Evolutionary conservation across 2,329 filamentous ascomycete species (phyloP).

Genomic region (Neonectria magnoliae): DNA sequence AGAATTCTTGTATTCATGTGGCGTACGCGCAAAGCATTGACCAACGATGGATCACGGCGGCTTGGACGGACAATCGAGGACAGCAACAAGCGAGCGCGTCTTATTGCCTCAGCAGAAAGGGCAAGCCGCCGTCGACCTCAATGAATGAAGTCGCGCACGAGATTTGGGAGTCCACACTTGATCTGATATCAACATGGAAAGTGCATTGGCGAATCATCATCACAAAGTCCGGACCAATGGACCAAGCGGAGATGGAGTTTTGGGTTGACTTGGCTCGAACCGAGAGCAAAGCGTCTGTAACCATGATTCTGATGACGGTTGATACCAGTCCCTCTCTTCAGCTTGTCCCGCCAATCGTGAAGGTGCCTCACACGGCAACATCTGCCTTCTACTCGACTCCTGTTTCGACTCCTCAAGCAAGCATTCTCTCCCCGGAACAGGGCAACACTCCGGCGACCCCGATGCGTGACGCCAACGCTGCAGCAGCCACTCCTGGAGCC

Average conservation of each 20-base stretch:
- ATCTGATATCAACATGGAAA: conserved; percentile 75
- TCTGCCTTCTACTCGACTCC: conserved; percentile 68
- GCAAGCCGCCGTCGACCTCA: conserved; percentile 58
- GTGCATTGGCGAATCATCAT: conserved; percentile 83
- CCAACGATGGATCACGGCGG: conserved; percentile 79
- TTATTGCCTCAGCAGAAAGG: conserved; percentile 74
- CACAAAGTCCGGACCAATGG: conserved; percentile 75
- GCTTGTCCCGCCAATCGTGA: conserved; percentile 65
- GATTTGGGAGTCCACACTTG: conserved; percentile 81
- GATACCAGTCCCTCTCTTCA: conserved; percentile 73
- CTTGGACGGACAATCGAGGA: conserved; percentile 83
- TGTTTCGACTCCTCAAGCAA: conserved; percentile 72
- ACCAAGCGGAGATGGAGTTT: conserved; percentile 69
- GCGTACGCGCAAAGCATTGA: conserved; percentile 81
- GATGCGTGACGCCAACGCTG: conserved; percentile 49
- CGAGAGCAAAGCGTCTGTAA: conserved; percentile 62
- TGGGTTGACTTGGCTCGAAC: conserved; percentile 65
- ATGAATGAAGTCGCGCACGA: conserved; percentile 75
- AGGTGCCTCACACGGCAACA: conserved; percentile 56
- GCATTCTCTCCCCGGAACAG: conserved; percentile 69
- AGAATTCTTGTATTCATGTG: conserved; percentile 83
- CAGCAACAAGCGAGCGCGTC: conserved; percentile 77
- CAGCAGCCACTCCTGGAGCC: conserved; percentile 59
- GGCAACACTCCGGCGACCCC: conserved; percentile 62
- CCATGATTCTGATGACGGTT: conserved; percentile 69